Conservation (phyloP, 2,329 filamentous ascomycete species). For the Chaetomiaceae sp. region DNA sequence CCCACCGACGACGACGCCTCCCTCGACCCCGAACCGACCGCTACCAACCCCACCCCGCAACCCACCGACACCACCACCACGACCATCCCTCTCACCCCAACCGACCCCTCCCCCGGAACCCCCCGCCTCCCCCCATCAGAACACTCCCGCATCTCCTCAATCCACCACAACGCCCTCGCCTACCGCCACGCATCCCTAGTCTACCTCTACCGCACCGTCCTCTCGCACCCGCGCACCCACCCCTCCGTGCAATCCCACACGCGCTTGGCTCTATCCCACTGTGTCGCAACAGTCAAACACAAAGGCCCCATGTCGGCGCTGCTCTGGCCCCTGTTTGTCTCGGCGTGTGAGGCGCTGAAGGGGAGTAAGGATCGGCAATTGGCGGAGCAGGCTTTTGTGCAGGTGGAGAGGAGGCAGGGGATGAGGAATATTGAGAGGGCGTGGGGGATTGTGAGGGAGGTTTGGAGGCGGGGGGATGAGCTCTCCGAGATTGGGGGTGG, state of each 20-base stretch:
- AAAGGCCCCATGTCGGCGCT: conserved; percentile 59
- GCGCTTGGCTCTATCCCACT: conserved; percentile 48
- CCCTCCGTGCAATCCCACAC: conserved; percentile 51
- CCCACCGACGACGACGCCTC: background rate
- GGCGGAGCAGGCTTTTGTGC: conserved; percentile 48
- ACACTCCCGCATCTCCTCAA: conserved; percentile 46
- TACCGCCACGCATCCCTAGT: conserved; percentile 57
- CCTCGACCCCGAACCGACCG: background rate
- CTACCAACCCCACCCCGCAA: background rate
- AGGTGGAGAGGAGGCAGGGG: conserved; percentile 53
- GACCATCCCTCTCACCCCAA: background rate
- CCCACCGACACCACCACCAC: background rate
- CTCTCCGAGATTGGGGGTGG: conserved; percentile 32
- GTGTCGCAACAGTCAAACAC: conserved; percentile 50
- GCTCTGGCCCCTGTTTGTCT: conserved; percentile 61
- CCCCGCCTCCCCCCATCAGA: conserved; percentile 24
- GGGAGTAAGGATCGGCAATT: conserved; percentile 44
- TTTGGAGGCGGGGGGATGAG: conserved; percentile 54
- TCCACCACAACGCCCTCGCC: conserved; percentile 56
- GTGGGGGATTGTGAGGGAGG: conserved; percentile 57
- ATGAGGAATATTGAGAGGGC: conserved; percentile 62
- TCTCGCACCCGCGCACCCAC: conserved; percentile 44
- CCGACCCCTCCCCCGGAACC: background rate
- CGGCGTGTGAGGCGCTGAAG: conserved; percentile 54
- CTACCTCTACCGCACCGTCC: conserved; percentile 53